Conservation (phyloP, 2,329 filamentous ascomycete genomes). For the Fusarium sulawesiense region DNA sequence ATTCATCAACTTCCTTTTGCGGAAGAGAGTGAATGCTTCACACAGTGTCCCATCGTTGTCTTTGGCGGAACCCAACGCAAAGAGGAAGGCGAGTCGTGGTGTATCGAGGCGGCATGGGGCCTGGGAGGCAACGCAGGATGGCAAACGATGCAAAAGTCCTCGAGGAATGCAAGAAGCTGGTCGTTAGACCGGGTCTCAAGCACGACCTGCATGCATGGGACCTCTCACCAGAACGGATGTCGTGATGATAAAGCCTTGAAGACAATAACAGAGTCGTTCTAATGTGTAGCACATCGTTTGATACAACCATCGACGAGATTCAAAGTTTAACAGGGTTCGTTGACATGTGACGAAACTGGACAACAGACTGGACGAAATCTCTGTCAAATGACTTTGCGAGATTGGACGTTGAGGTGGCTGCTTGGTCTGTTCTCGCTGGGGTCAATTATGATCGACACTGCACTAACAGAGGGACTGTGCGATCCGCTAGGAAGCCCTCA, state of each 20-base stretch:
- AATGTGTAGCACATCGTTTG: neutral
- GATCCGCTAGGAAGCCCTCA: neutral
- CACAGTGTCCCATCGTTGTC: slow-evolving; percentile 16
- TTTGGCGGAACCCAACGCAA: slow-evolving; percentile 34
- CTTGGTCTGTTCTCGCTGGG: slow-evolving; percentile 5
- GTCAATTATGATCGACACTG: slow-evolving; percentile 26
- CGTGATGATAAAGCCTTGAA: slow-evolving; percentile 30
- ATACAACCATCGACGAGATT: neutral
- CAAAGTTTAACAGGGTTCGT: neutral
- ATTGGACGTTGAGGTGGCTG: neutral
- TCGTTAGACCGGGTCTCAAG: slow-evolving; percentile 5
- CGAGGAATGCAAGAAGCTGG: slow-evolving; percentile 15
- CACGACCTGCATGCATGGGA: slow-evolving; percentile 15
- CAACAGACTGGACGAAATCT: neutral
- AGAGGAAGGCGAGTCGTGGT: slow-evolving; percentile 38
- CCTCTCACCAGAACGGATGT: slow-evolving; percentile 17
- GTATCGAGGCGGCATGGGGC: slow-evolving; percentile 7
- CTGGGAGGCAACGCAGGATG: slow-evolving; percentile 9
- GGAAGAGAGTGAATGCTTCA: slow-evolving; percentile 18
- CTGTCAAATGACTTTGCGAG: neutral
- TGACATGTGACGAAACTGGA: slow-evolving; percentile 3
- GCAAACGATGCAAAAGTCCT: slow-evolving; percentile 41
- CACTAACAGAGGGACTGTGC: neutral
- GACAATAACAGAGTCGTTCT: neutral
- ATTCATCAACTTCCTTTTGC: slow-evolving; percentile 43